Percentiles rank a stretch among this genome's conserved stretches.
Conservation (phyloP, 345 rosid species). For the Bretschneidera sinensis region DNA sequence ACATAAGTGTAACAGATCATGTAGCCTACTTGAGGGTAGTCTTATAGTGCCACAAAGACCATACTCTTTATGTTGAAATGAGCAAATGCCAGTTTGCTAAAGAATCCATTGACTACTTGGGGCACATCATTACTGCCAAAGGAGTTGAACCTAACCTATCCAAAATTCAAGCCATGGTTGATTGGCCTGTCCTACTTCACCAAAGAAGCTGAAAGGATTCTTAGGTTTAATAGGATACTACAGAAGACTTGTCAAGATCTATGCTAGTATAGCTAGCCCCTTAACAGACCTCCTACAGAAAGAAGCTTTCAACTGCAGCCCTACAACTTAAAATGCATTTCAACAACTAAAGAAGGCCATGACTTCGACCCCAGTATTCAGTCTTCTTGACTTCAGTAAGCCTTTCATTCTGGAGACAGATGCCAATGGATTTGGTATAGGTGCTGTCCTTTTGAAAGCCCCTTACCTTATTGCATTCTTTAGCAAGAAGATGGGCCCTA, state of each 20-base stretch:
- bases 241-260: background rate
- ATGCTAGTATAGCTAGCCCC: background rate
- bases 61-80: background rate
- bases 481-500: no score
- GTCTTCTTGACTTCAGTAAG: no score
- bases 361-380: background rate
- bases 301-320: background rate
- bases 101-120: background rate
- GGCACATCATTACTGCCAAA: no score
- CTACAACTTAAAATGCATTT: background rate
- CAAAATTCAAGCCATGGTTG: background rate
- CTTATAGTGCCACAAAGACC: no score
- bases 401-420: no score
- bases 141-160: background rate
- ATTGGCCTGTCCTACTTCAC: background rate
- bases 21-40: background rate
- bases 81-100: background rate
- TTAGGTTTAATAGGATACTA: background rate
- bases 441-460: no score
- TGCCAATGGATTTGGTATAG: no score
- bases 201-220: background rate
- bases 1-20: background rate
- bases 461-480: no score
- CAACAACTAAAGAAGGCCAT: background rate
- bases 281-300: background rate